A percentile compares a stretch with the other conserved stretches of the same genome.
Conservation (phyloP, 2,329 filamentous ascomycete genomes). For the Colletotrichum incanum region DNA sequence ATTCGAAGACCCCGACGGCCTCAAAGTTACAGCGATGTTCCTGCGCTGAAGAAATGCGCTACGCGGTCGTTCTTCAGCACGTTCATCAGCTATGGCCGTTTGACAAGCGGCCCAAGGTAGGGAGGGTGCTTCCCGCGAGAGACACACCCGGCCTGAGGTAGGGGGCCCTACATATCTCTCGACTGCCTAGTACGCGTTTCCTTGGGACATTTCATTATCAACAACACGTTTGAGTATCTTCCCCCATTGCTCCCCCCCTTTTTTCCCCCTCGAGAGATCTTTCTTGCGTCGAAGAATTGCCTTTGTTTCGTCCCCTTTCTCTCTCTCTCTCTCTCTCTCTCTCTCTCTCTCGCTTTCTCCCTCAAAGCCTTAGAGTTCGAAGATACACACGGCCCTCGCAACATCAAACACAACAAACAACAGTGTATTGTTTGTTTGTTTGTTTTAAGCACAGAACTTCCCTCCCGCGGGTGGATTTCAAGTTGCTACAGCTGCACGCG, state of each 20-base stretch:
- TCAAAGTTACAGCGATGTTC: background rate
- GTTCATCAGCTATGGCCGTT: background rate
- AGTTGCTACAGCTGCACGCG: constrained; percentile 43
- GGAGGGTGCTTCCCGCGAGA: background rate
- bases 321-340: background rate
- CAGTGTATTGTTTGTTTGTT: constrained; percentile 3
- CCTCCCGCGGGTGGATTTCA: constrained; percentile 11
- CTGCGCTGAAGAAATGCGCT: constrained; percentile 5
- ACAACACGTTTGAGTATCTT: constrained; percentile 3
- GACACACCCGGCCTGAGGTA: background rate
- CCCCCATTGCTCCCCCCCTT: background rate
- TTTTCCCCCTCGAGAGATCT: background rate
- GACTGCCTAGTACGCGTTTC: background rate
- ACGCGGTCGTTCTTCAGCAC: constrained; percentile 4
- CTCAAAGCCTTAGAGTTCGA: background rate
- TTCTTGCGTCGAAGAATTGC: background rate
- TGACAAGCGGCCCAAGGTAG: background rate
- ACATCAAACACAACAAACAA: background rate
- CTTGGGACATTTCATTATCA: background rate
- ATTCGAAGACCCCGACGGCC: background rate
- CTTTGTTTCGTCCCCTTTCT: background rate
- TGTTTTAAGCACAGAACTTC: constrained; percentile 13
- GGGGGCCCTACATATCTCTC: background rate
- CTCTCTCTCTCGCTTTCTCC: no score
- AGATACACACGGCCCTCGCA: background rate